Base-by-base conservation (phyloP, 768 basidiomycete species). In the Cubamyces sp. region DNA sequence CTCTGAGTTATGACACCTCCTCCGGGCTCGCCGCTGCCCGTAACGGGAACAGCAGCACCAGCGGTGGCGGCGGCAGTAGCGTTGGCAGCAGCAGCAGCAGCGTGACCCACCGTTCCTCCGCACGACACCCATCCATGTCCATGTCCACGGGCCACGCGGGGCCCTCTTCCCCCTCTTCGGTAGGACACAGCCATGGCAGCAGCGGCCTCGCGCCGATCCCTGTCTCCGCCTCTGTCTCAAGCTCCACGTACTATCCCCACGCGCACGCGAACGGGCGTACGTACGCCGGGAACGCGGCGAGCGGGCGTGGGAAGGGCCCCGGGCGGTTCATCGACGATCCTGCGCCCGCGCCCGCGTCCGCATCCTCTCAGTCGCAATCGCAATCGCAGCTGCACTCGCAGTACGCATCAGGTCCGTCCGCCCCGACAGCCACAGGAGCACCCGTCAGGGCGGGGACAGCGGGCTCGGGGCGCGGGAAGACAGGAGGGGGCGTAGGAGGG, bases 301-400 rank as follows among this genome's bases (percentile, higher is more conserved):
- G 40, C 40, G 48, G 49, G 23, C 57, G 34, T 58, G 57, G 57
- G 57, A 58, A 58, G 41, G 41, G 28, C 4, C 28, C 28, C 28
- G 28, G 23, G 14, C 57, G 57, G 18, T 41, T 30, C 40, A 19
- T 12, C 18, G 49, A 58, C 8, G 47, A 49, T 26, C 25, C 47
- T 5, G 23, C 52, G 40, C 19, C 19, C 30, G 30, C 30, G 14
- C 23, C 28, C 6, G 41, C 42, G 26, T 12, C 23, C 16, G 5
- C 42, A 41, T 11, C 41, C 8, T 15, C 42, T n/a, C n/a, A n/a
- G n/a, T n/a, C n/a, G n/a, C n/a, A n/a, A n/a, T n/a, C n/a, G n/a
- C n/a, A n/a, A n/a, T n/a, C n/a, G n/a, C n/a, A n/a, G n/a, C n/a
- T n/a, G n/a, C n/a, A n/a, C 12, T 18, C 52, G 28, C 28, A 30